phyloP scores from a whole-genome alignment of 306 rosid genomes.

The Medicago lupulina region DNA sequence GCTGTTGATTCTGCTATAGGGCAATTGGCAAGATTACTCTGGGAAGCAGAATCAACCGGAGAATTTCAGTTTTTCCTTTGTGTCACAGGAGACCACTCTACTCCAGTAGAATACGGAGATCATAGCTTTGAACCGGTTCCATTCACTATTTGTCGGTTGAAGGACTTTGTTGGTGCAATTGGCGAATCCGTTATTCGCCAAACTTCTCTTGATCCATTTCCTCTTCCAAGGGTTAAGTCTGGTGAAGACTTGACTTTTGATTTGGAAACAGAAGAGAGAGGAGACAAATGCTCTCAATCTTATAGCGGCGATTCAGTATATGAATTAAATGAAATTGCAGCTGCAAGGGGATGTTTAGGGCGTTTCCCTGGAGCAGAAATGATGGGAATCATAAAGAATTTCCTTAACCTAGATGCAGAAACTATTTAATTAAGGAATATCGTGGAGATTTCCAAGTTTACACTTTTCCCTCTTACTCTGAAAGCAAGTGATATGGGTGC shows the following conservation, averaged over 20 bases:
- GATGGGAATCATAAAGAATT: conserved; percentile 88
- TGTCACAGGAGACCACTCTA: conserved; percentile 92
- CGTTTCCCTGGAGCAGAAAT: conserved; percentile 95
- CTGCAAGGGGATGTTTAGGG: conserved; percentile 88
- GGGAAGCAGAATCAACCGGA: conserved; percentile 81
- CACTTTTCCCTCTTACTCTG: conserved; percentile 16
- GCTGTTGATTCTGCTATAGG: conserved; percentile 88
- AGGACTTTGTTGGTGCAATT: conserved; percentile 68
- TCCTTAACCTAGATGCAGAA: conserved; percentile 52
- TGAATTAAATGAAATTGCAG: conserved; percentile 73
- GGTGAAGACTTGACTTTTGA: conserved; percentile 55
- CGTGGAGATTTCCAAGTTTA: conserved; percentile 25
- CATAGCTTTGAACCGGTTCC: conserved; percentile 98
- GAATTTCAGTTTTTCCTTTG: conserved; percentile 70
- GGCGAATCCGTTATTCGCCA: conserved; percentile 66
- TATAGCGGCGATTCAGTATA: conserved; percentile 74
- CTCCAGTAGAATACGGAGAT: conserved; percentile 98
- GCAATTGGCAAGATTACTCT: conserved; percentile 85
- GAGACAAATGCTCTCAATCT: conserved; percentile 45
- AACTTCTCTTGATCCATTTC: conserved; percentile 73
- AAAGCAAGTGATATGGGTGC: conserved; percentile 15
- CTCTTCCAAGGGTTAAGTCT: conserved; percentile 68
- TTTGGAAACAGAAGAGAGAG: conserved; percentile 46
- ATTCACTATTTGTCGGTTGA: conserved; percentile 72
- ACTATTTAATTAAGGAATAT: conserved; percentile 34